These are phyloP conservation scores for Wickerhamiella lipophila DNA, from an alignment of 805 yeast genomes.

Conservation along the genomic window DNA sequence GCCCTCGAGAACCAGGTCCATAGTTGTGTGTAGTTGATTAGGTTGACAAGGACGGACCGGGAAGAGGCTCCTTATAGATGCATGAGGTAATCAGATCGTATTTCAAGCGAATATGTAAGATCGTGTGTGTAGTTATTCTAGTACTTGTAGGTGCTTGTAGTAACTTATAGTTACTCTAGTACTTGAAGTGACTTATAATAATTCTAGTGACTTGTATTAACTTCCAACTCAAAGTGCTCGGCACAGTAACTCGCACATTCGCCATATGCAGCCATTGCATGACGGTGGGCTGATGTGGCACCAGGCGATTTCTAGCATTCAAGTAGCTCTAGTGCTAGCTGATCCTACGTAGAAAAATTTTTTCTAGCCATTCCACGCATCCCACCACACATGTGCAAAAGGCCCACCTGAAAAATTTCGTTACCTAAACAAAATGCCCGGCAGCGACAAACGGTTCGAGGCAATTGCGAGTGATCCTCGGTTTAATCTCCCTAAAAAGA, in stretches of 20 bases:
- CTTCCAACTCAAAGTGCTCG: too few species aligned
- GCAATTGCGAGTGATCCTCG: conserved; percentile 78
- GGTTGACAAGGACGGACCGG: neutral
- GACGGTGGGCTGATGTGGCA: neutral
- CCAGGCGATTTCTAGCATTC: too few species aligned
- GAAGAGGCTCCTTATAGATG: neutral
- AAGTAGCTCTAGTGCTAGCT: too few species aligned
- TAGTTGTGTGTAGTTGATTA: conserved; percentile 23
- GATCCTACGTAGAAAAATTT: too few species aligned
- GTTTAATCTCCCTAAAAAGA: conserved; percentile 60
- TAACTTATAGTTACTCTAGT: too few species aligned
- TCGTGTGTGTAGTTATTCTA: too few species aligned
- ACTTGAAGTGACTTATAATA: too few species aligned
- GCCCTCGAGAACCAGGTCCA: conserved; percentile 87
- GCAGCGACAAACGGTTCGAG: conserved; percentile 64
- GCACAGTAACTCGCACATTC: too few species aligned
- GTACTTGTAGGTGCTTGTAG: too few species aligned
- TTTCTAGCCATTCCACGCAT: too few species aligned
- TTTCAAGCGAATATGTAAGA: neutral
- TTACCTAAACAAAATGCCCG: conserved; percentile 16
- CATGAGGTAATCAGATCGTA: neutral
- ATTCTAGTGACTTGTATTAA: too few species aligned
- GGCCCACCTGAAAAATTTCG: conserved; percentile 3
- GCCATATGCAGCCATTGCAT: conserved; percentile 2
- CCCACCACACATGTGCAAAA: neutral